These are phyloP conservation scores for Pulveroboletus sp. DNA, from an alignment of 1,284 basidiomycete genomes.

Conservation along the genomic window DNA sequence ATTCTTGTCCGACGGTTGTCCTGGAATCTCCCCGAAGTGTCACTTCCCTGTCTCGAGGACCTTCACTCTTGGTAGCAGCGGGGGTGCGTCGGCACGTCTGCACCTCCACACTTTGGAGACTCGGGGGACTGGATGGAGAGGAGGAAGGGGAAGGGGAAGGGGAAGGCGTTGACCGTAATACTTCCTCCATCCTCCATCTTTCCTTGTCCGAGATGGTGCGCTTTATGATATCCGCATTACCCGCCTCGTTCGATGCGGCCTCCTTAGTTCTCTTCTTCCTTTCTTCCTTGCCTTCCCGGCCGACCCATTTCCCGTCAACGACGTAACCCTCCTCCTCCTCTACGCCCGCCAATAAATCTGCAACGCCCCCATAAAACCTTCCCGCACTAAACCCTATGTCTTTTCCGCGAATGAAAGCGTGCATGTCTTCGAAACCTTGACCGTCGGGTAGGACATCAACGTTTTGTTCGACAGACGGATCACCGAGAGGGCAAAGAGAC, in stretches of 20 bases:
- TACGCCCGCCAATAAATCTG: conserved; percentile 68
- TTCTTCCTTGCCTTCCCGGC: conserved; percentile 17
- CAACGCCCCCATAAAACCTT: conserved; percentile 85
- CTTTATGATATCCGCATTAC: conserved; percentile 3
- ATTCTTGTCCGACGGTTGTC: neutral
- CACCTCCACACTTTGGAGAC: neutral
- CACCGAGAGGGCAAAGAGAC: neutral
- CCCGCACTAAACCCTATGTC: conserved; percentile 87
- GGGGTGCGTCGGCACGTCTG: neutral
- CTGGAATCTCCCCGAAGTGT: neutral
- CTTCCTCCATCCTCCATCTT: conserved; percentile 30
- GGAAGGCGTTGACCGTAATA: conserved; percentile 17
- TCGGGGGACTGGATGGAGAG: conserved; percentile 2
- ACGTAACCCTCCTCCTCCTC: conserved; percentile 52
- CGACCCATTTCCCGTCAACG: conserved; percentile 26
- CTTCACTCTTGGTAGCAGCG: neutral
- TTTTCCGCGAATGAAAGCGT: conserved; percentile 85
- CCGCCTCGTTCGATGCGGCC: neutral
- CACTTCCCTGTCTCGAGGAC: neutral
- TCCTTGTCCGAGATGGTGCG: conserved; percentile 29
- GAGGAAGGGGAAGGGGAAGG: conserved; percentile 2
- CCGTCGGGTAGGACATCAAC: neutral
- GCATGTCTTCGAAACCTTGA: conserved; percentile 40
- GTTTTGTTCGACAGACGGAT: neutral
- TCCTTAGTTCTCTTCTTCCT: conserved; percentile 12